Base-by-base conservation (phyloP, 2,329 filamentous ascomycete genomes). In the Neonectria hederae region DNA sequence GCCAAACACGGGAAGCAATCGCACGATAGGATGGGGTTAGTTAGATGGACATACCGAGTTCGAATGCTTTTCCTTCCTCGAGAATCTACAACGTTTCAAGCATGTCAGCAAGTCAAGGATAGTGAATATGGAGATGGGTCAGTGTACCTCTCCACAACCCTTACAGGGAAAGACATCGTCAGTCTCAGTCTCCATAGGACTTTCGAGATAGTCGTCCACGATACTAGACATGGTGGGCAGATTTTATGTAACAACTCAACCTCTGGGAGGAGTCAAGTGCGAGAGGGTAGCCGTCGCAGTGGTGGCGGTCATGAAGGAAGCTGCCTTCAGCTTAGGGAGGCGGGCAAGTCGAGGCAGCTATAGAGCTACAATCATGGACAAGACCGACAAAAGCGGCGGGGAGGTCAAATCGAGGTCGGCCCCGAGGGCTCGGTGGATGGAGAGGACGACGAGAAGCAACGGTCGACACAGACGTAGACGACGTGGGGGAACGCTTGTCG, bases 11-110 rank as follows among this genome's bases (percentile, higher is more conserved):
- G 48, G 24, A 40, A 30, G 13, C 45, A 61, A 42, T 49, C 54
- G 40, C 40, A 46, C 35, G 13, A 38, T 7, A 5, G 48, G 6
- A 45, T 19, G 24, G 9, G 13, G 30, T 8, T 52, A 24, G 22
- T 5, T 21, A 24, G 26, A 49, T 30, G n/a, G 63, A 84, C 86
- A 63, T 84, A 98, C 95, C 94, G 75, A 99, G 87, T 83, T 99
- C 96, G 75, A 97, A 99, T 56, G 96, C 96, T 81, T 98, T 98
- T 74, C 96, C 96, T 85, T 99, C 96, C 81, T 99, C 96, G 21
- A 99, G 87, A 71, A 98, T 97, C 94, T 97, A 60, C 22, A 67
- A 38, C 49, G 54, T 35, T 62, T 30, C 53, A 52, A 43, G 19
- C 54, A 14, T 48, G 63, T 73, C 62, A 73, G 71, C 58, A 63